Base-by-base conservation (phyloP, 768 basidiomycete genomes). In the Suillus discolor region DNA sequence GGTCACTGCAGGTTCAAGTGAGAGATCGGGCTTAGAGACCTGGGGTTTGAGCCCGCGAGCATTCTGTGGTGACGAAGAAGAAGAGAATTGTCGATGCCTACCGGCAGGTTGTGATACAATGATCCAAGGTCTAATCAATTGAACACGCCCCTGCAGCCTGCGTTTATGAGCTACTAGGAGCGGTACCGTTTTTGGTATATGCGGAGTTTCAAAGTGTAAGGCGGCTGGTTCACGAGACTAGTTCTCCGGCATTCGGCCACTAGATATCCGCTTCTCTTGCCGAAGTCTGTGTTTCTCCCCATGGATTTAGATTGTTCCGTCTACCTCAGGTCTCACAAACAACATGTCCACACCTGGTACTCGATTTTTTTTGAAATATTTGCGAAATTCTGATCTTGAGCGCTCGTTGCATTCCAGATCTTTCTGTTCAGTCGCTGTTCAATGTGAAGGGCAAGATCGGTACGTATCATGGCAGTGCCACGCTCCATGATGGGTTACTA, bases 391-490 rank as follows among this genome's bases (percentile, higher is more conserved):
- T 60, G 12, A 60, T 6, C 9, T 60, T 16, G 16, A 41, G 13
- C n/a, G 20, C 63, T 20, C 2, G 11, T n/a, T 18, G n/a, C 12
- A 49, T 42, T 23, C 0, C 61, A 82, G 88, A 89, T 73, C 82
- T 90, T 65, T 80, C 80, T 44, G 73, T 85, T 20, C 73, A 81
- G 31, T 82, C 84, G 4, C 75, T 92, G 55, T 91, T 89, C 82
- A 81, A 83, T 72, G 87, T 92, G 66, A 82, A 82, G 74, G 89
- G 85, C 68, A 91, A 91, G 77, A 86, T 88, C 68, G 89, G 89
- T 89, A 66, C 38, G 81, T 71, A 41, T 36, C 36, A 36, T 65
- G 53, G 41, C 57, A 36, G 39, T 38, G 28, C 47, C 11, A 42
- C 13, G 23, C 12, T 9, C 34, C 53, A 13, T 54, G 28, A 28